Conservation (phyloP, 1,139 yeast genomes). For the Trichomonascaceae sp. region DNA sequence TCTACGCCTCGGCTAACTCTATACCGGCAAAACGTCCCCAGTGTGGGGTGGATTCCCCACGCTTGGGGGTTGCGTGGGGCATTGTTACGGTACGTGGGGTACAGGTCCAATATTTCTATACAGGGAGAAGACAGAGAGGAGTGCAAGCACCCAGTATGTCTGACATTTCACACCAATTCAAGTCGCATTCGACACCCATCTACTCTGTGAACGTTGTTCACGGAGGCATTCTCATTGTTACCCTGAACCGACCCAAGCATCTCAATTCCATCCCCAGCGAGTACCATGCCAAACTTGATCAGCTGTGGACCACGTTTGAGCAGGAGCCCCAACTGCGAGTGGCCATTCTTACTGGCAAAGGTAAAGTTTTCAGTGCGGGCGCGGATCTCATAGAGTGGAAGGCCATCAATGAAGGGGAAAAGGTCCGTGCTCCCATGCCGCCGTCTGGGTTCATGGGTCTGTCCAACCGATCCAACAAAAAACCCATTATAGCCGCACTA, state of each 20-base stretch:
- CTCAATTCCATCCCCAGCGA: slow-evolving; percentile 14
- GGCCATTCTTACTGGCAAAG: slow-evolving; percentile 22
- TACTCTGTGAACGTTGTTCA: slow-evolving; percentile 11
- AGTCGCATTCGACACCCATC: slow-evolving; percentile 8
- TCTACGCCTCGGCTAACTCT: no score
- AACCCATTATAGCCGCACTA: slow-evolving; percentile 23
- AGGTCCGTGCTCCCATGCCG: not conserved
- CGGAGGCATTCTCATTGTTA: slow-evolving; percentile 13
- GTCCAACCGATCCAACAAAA: slow-evolving; percentile 17
- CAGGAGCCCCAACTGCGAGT: slow-evolving; percentile 14
- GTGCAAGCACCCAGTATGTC: no score
- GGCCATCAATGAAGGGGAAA: not conserved
- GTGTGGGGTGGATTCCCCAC: no score
- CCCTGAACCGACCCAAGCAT: slow-evolving; percentile 14
- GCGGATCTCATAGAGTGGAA: slow-evolving; percentile 21
- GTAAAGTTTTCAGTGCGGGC: slow-evolving; percentile 22
- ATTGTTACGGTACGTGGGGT: no score
- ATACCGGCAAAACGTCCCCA: no score
- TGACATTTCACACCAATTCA: slow-evolving; percentile 1
- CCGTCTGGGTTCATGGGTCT: slow-evolving; percentile 21
- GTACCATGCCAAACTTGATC: slow-evolving; percentile 11
- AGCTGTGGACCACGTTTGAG: slow-evolving; percentile 21
- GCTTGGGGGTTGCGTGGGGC: no score
- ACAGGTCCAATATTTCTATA: no score
- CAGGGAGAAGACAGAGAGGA: no score